Base-by-base conservation (phyloP, 768 basidiomycete genomes). In the Boletus speciosus region DNA sequence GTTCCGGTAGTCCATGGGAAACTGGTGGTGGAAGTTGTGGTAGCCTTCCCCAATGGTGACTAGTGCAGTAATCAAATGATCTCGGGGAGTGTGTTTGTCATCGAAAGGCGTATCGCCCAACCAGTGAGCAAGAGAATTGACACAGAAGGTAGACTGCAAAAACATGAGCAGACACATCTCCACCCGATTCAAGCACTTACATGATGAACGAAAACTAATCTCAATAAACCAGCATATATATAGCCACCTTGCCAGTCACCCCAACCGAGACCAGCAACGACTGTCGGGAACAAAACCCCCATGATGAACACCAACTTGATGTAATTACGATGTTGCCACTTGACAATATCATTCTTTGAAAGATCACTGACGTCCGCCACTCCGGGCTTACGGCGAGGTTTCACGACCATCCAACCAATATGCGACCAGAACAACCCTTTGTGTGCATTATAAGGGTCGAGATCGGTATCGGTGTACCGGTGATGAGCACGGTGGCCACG, bases 401-500 rank as follows among this genome's bases (percentile, higher is more conserved):
- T 94, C 73, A 97, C 52, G 58, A 97, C 62, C 91, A 98, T 94
- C 94, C 92, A 93, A 37, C 90, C 90, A 54, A 95, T 78, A 64
- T 96, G 93, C 0, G 91, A 87, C 78, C 82, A 92, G 65, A 83
- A 79, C 65, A 96, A 81, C 50, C 94, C 94, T 63, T 88, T 85
- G 72, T 93, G 88, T 7, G 93, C 93, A 59, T 90, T 89, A 76
- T 98, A 97, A 0, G 95, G 94, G 73, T 97, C 94, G 58, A 98
- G 87, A 51, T 93, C 91, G 65, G 94, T 98, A 73, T 96, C 94
- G 61, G 94, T 98, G 76, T 97, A 96, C 40, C 94, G 83, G 68
- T 97, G 95, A 71, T 97, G 95, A 4, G 96, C 96, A 56, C 96
- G 90, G 78, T 99, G 97, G 45, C 95, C 95, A 49, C 97, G 84